Base-by-base conservation (phyloP, 345 rosid genomes). In the Camelina neglecta region DNA sequence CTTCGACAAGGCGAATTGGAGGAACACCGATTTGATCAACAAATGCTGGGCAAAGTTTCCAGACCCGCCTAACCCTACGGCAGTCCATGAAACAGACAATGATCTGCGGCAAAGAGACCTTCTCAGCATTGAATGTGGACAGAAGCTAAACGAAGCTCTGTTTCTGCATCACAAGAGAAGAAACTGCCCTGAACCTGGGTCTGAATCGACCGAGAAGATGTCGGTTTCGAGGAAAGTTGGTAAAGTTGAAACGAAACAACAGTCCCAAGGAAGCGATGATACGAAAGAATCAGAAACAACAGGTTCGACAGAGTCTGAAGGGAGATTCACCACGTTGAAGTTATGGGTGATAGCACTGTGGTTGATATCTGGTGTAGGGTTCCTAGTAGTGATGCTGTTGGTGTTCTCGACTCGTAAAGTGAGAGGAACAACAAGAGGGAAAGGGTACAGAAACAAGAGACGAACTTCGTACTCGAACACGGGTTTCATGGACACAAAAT, bases 1-100 rank as follows among this genome's bases (percentile, higher is more conserved):
- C 83, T 95, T 95, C 60, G 98, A 95, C 67, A 95, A 92, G 84
- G 99, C 99, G 12, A 87, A 89, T 0, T 92, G 94, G 97, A 89
- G 99, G 82, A 88, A 88, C 60, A 74, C 68, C 1, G 98, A 90
- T 56, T 26, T 92, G 78, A 89, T 88, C 71, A 92, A 89, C 77
- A 81, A 76, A 66, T 95, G 99, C 78, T 88, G 98, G 97, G 87
- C 88, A 67, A 88, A 81, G 78, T 95, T 95, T 82, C 99, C 97
- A 1, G 93, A 89, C 73, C 97, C 97, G 12, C 99, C 99, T 2
- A 83, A 74, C 62, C 86, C 90, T 67, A 83, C 85, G 6, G 76
- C 84, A 11, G 86, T 95, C 6, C 80, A 87, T 67, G 83, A 42
- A 36, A 78, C 89, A 47, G 85, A 90, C 65, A 80, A 83, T 23